Base-by-base conservation (phyloP, 2,329 filamentous ascomycete genomes). In the Chaetomium globosum region DNA sequence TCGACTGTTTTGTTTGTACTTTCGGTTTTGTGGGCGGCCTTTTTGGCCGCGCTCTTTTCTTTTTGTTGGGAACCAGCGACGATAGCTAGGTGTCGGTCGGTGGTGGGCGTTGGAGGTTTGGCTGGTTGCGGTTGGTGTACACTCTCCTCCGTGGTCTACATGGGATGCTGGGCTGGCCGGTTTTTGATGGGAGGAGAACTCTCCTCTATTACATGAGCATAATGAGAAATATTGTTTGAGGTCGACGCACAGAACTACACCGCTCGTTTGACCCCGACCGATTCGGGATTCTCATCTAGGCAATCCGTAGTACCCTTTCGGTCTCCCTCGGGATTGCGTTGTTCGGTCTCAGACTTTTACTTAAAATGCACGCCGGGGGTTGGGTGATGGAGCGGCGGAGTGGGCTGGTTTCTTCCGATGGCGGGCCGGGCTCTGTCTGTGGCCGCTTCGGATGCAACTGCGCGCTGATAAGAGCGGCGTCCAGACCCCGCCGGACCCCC, bases 401-500 rank as follows among this genome's bases (percentile, higher is more conserved):
- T 19, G 39, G 39, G 39, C 39, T 43, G 39, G n/a, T 43, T 16
- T 43, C 21, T 57, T 61, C 60, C 60, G 60, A 62, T 62, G n/a
- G 43, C 60, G 60, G 53, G 60, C 60, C 60, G 60, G 39, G 43
- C 30, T 57, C 12, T 31, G 21, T 30, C 39, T 26, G 19, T 31
- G 21, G 21, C 39, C 43, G 52, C 39, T n/a, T 23, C 30, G 39
- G 51, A 30, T 30, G 21, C 23, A 53, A 31, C 33, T 16, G 30
- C 30, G 31, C 8, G 23, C 39, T 64, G 56, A 63, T 63, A 63
- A 59, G 61, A 31, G 16, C 39, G 39, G 21, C 12, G 61, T n/a
- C 61, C 28, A 59, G 61, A 64, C 55, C 48, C 48, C 33, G n/a
- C 30, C 9, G 36, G 26, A 55, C 19, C 58, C 33, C 58, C 28